Base-by-base conservation (phyloP, 345 rosid genomes). In the Rhodamnia argentea region DNA sequence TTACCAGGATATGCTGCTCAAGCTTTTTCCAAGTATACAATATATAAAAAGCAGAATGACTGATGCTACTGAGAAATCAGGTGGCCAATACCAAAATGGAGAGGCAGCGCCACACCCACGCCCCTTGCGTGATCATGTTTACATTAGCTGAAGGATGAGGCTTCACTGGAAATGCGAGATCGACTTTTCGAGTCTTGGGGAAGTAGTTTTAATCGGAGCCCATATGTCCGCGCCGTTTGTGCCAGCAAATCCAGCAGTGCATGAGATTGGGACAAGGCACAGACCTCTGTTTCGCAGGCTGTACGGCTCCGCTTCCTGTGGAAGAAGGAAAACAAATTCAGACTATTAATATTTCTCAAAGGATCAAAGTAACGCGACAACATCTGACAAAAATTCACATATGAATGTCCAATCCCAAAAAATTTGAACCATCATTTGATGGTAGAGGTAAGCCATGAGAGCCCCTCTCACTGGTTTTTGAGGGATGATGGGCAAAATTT, bases 201-300 rank as follows among this genome's bases (percentile, higher is more conserved):
- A 91, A 52, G 95, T 84, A 55, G 94, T 91, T 92, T 97, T 97
- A 87, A 94, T 94, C 7, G 99, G 98, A 0, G 99, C 99, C 99
- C 99, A 97, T 18, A 97, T 90, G 90, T 97, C 99, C 5, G 99
- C 99, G 13, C 99, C 99, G 26, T 97, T 97, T 92, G 96, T 94
- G 62, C 92, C 90, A 64, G 96, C 96, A 88, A 96, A 93, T 87
- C 95, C 99, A 2, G 86, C 91, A 1, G 99, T 94, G 85, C 84
- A 92, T 70, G 96, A 94, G 87, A 92, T 88, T 5, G 99, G 99
- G 81, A 95, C 95, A 4, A 97, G 94, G 87, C 98, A 96, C n/a
- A 97, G 86, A 51, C 99, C 99, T 90, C 94, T 90, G 89, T 86
- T 94, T 90, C 93, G 91, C 88, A 97, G 90, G 86, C 92, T 90